Evolutionary conservation across 2,329 filamentous ascomycete species (phyloP).

Genomic region (Ceratocystiopsis brevicomis): DNA sequence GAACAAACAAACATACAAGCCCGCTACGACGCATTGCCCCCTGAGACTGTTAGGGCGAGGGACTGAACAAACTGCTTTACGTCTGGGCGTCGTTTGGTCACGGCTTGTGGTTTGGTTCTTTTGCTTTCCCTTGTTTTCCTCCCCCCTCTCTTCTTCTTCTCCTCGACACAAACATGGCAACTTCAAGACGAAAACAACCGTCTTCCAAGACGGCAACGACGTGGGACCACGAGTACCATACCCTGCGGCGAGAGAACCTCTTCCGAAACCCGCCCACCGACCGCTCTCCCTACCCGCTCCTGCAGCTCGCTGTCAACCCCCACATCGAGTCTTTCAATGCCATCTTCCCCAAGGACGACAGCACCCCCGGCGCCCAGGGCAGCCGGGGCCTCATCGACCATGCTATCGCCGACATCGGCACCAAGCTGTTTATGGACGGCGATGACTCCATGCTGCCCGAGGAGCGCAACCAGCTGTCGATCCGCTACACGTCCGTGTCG

Average conservation of each 20-base stretch:
- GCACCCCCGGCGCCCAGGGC: conserved; percentile 16
- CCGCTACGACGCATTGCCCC: no score
- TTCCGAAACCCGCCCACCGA: conserved; percentile 81
- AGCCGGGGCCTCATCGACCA: conserved; percentile 40
- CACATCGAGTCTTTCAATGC: conserved; percentile 94
- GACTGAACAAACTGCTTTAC: no score
- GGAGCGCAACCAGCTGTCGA: conserved; percentile 53
- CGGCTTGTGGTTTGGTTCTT: no score
- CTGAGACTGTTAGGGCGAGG: no score
- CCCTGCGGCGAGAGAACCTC: conserved; percentile 66
- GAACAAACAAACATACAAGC: no score
- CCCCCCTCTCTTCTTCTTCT: neutral
- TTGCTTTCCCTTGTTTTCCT: no score
- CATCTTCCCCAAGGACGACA: conserved; percentile 51
- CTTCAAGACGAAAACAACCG: conserved; percentile 8
- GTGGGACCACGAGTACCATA: conserved; percentile 79
- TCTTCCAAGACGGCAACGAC: conserved; percentile 35
- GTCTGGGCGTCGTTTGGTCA: no score
- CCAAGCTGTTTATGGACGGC: conserved; percentile 72
- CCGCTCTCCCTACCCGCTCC: conserved; percentile 67
- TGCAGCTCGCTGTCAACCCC: conserved; percentile 71
- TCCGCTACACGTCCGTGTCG: conserved; percentile 64
- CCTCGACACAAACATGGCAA: conserved; percentile 3
- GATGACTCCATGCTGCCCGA: conserved; percentile 40
- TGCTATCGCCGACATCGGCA: conserved; percentile 74